These are phyloP conservation scores for Zizania palustris DNA, from an alignment of 202 grass and related monocot genomes.

Conservation along the genomic window DNA sequence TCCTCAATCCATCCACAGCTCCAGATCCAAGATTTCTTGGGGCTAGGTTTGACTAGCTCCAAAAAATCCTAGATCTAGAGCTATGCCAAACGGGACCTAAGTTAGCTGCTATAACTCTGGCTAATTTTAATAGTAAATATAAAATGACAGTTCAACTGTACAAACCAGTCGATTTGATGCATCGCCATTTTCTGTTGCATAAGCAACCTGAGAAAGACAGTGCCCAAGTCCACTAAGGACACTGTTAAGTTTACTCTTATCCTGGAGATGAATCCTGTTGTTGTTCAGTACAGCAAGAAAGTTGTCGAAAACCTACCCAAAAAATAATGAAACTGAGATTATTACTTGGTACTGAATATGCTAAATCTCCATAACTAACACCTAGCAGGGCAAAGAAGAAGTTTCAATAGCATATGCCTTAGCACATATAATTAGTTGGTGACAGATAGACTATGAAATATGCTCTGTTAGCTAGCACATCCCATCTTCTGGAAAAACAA, in stretches of 20 bases:
- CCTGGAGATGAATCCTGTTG: constrained; percentile 76
- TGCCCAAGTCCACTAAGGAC: constrained; percentile 79
- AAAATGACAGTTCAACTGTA: constrained; percentile 15
- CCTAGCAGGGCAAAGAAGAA: neutral
- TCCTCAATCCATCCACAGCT: no score
- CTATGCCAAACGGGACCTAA: neutral
- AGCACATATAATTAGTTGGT: neutral
- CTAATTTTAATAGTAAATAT: neutral
- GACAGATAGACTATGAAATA: neutral
- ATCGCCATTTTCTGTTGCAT: constrained; percentile 38
- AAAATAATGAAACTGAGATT: constrained; percentile 38
- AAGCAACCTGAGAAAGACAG: constrained; percentile 73
- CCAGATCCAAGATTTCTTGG: no score
- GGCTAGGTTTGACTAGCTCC: no score
- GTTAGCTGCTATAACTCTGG: constrained; percentile 7
- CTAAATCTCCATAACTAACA: constrained; percentile 30
- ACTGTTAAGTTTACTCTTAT: constrained; percentile 88
- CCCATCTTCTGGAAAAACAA: neutral
- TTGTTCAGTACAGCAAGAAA: constrained; percentile 78
- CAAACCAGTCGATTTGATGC: constrained; percentile 54
- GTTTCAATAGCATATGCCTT: constrained; percentile 15
- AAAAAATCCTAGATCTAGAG: no score
- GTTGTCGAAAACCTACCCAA: constrained; percentile 72
- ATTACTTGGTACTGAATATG: constrained; percentile 27
- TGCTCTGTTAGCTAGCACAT: neutral